Evolutionary conservation across 768 basidiomycete genomes (phyloP), one percentile per base, ranked within the genome.

Genomic region (Tephrocybe sp.): DNA sequence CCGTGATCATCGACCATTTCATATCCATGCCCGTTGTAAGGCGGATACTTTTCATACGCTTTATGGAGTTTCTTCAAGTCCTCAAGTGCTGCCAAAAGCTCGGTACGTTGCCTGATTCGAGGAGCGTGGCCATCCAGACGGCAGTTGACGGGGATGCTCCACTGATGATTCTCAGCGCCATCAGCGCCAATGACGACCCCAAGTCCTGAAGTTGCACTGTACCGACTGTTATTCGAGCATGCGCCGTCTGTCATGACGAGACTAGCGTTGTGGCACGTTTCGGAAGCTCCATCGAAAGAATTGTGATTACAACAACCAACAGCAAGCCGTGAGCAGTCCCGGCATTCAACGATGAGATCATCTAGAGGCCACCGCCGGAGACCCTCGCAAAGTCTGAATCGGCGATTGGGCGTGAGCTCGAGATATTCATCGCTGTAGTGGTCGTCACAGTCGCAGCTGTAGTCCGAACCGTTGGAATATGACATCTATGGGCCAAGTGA

Each of bases 181-280:
- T n/a, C n/a, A n/a, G n/a, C n/a, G n/a, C 59, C 59, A 32, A 55
- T 43, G 20, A 43, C 40, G 11, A 67, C 59, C 21, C 67, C 67
- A 17, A 68, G 57, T 0, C 68, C 66, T 11, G 67, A 55, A 1
- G 15, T 58, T 10, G 65, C 67, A 2, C 20, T 40, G 0, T 34
- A 25, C 21, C 17, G 55, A 3, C 65, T 64, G 38, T 70, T 71
- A 14, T 48, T 46, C 20, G 56, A 42, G 25, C 66, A 68, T 3
- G 68, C 57, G 8, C 68, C 69, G 28, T 69, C 69, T 0, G 65
- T 62, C 56, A 62, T 68, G 5, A 58, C 60, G 14, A 69, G 17
- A 21, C 48, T 55, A 42, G 39, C 56, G 26, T 64, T 51, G 38
- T 67, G 65, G 45, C 69, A 70, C 9, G 21, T 30, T 18, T 43